phyloP scores from a whole-genome alignment of 176 grass and related monocot species.

The Carex pumila region DNA sequence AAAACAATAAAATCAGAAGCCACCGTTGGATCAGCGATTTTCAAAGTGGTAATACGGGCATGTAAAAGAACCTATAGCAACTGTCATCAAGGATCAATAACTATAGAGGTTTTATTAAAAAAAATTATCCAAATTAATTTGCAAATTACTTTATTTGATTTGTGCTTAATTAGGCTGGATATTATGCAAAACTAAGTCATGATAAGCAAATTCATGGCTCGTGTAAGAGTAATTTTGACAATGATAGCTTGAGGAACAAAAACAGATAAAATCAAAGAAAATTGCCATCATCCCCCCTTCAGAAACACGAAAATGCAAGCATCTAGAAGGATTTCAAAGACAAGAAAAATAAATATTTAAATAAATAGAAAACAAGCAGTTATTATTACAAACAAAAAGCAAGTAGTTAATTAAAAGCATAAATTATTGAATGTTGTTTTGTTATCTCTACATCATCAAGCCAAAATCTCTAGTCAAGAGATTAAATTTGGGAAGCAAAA shows the following conservation, averaged over 20 bases:
- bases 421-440: neutral
- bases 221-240: too few relatives aligned
- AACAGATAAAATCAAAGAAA: neutral
- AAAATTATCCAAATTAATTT: neutral
- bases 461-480: neutral
- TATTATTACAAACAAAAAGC: neutral
- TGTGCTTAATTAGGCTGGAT: neutral
- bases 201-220: neutral
- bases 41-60: too few relatives aligned
- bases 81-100: neutral
- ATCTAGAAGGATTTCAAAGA: neutral
- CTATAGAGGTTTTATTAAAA: neutral
- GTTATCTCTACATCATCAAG: neutral
- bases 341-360: neutral
- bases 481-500: neutral
- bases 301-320: neutral
- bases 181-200: neutral
- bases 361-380: neutral
- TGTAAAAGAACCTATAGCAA: neutral
- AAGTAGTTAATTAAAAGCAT: neutral
- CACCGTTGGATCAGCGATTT: too few relatives aligned
- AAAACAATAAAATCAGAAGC: too few relatives aligned
- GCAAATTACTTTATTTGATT: neutral
- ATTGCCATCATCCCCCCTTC: neutral
- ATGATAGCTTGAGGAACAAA: too few relatives aligned